A percentile compares a stretch with the other conserved stretches of the same genome.
Evolutionary conservation across 768 basidiomycete species (phyloP).

Genomic region (Chalciporus piperatus): DNA sequence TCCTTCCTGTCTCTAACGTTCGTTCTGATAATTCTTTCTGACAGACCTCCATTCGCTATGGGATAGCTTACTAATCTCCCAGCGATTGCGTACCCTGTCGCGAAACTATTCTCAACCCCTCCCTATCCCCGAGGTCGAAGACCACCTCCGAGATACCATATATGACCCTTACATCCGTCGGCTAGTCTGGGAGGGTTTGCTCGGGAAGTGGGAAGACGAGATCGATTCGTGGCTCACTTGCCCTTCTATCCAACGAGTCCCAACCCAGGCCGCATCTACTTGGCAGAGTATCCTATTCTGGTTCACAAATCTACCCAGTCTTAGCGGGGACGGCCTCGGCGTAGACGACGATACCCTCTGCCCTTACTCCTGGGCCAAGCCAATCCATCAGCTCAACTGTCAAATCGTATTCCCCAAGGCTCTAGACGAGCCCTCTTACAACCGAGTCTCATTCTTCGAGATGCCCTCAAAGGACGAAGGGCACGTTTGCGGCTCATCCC

Average conservation of each 20-base stretch:
- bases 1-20: not conserved
- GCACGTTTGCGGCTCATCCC: not conserved
- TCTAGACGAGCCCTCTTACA: constrained; percentile 52
- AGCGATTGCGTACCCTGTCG: constrained; percentile 70
- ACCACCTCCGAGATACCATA: constrained; percentile 68
- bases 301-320: constrained; percentile 10
- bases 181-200: constrained; percentile 81
- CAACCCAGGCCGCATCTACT: constrained; percentile 9
- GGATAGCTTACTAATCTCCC: constrained; percentile 81
- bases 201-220: constrained; percentile 63
- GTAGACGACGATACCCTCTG: constrained; percentile 62
- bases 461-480: constrained; percentile 4
- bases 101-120: constrained; percentile 76
- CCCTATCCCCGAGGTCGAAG: constrained; percentile 64
- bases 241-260: constrained; percentile 33
- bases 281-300: constrained; percentile 27
- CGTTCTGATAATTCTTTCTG: not conserved
- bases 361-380: constrained; percentile 75
- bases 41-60: constrained; percentile 83
- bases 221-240: constrained; percentile 67
- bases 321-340: constrained; percentile 27
- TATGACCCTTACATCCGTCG: constrained; percentile 88
- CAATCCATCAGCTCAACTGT: constrained; percentile 78
- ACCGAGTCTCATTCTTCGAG: constrained; percentile 18
- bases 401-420: constrained; percentile 75